Conservation (phyloP, 1,284 basidiomycete genomes). For the Agroathelia rolfsii region DNA sequence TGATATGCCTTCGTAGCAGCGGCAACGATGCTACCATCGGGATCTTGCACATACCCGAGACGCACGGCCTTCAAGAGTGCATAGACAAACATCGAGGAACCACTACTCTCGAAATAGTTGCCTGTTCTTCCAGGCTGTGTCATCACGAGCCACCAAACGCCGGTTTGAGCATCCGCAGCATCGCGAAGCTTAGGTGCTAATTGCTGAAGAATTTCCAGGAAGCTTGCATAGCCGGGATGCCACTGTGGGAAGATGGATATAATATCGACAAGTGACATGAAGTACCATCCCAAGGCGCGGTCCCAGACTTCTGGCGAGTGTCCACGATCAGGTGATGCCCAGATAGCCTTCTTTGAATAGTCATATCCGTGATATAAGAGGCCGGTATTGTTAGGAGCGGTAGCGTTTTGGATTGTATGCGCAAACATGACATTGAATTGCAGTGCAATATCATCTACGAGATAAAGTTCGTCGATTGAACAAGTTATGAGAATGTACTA, state of each 20-base stretch:
- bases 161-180: slow-evolving; percentile 29
- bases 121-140: slow-evolving; percentile 33
- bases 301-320: slow-evolving; percentile 40
- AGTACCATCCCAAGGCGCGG: slow-evolving; percentile 39
- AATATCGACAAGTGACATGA: slow-evolving; percentile 39
- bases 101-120: slow-evolving; percentile 44
- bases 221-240: slow-evolving; percentile 20
- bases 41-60: slow-evolving; percentile 29
- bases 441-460: slow-evolving; percentile 28
- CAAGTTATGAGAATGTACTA: slow-evolving; percentile 2
- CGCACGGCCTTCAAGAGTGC: slow-evolving; percentile 33
- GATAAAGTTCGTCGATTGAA: slow-evolving; percentile 1
- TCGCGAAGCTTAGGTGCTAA: slow-evolving; percentile 27
- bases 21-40: slow-evolving; percentile 27
- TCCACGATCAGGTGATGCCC: slow-evolving; percentile 36
- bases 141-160: slow-evolving; percentile 43
- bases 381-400: slow-evolving; percentile 27
- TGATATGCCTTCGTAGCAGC: slow-evolving; percentile 32
- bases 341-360: slow-evolving; percentile 28
- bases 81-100: slow-evolving; percentile 37
- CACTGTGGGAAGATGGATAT: slow-evolving; percentile 28
- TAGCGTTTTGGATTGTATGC: slow-evolving; percentile 30
- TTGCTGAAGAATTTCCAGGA: slow-evolving; percentile 24
- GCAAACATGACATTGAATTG: slow-evolving; percentile 36
- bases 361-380: slow-evolving; percentile 43